Conservation (phyloP, 495 filamentous ascomycete genomes). For the Penicillium macrosclerotiorum region DNA sequence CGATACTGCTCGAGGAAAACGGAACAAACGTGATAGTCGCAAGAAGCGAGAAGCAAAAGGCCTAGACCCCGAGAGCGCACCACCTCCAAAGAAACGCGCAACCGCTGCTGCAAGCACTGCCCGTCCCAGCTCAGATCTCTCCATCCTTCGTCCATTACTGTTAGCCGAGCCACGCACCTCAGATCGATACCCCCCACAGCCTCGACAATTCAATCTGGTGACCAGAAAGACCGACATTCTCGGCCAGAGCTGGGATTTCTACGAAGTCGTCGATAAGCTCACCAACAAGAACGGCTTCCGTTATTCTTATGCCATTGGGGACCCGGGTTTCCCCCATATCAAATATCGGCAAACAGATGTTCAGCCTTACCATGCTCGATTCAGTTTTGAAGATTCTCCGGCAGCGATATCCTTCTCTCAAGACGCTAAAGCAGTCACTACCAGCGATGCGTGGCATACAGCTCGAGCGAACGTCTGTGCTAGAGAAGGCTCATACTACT, state of each 20-base stretch:
- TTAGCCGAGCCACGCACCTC: slow-evolving; percentile 37
- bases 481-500: slow-evolving; percentile 90
- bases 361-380: slow-evolving; percentile 71
- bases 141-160: slow-evolving; percentile 31
- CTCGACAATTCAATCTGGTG: slow-evolving; percentile 42
- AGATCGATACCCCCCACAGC: slow-evolving; percentile 39
- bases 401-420: slow-evolving; percentile 54
- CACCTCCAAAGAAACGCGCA: slow-evolving; percentile 37
- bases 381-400: slow-evolving; percentile 90
- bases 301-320: slow-evolving; percentile 88
- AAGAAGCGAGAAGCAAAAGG: slow-evolving; percentile 79
- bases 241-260: slow-evolving; percentile 43
- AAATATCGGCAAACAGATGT: slow-evolving; percentile 88
- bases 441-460: slow-evolving; percentile 46
- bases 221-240: slow-evolving; percentile 31
- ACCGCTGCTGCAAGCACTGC: slow-evolving; percentile 31
- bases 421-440: slow-evolving; percentile 42
- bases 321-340: slow-evolving; percentile 78
- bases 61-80: slow-evolving; percentile 38
- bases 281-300: slow-evolving; percentile 89
- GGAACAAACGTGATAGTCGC: slow-evolving; percentile 48
- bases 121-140: slow-evolving; percentile 30
- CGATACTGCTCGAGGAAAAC: slow-evolving; percentile 39
- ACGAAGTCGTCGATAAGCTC: slow-evolving; percentile 59
- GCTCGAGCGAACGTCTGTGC: slow-evolving; percentile 82